A percentile compares a stretch with the other conserved stretches of the same genome.
These are phyloP conservation scores for Amanita subjunquillea DNA, from an alignment of 768 basidiomycete species.

Conservation along the genomic window DNA sequence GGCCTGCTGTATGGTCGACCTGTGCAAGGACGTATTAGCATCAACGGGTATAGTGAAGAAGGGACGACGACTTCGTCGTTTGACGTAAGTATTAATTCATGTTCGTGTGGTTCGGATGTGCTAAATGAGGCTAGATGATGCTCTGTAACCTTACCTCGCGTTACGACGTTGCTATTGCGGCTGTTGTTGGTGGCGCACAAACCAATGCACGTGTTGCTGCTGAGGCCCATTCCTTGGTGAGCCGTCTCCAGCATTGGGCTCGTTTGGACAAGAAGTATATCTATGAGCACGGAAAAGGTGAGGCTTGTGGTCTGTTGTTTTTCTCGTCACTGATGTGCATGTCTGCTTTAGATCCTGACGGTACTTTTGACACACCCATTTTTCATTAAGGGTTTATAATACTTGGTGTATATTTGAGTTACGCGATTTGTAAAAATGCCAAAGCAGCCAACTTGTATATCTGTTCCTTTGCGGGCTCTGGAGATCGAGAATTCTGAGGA, in stretches of 20 bases:
- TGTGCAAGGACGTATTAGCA: constrained; percentile 35
- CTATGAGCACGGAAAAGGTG: background rate
- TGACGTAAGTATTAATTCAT: constrained; percentile 32
- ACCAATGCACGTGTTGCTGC: constrained; percentile 45
- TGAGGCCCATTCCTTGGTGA: constrained; percentile 35
- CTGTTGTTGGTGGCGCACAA: constrained; percentile 43
- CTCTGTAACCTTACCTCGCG: constrained; percentile 58
- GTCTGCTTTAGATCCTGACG: background rate
- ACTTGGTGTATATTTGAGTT: background rate
- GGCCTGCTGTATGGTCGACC: constrained; percentile 54
- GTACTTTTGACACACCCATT: background rate
- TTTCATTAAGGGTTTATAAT: background rate
- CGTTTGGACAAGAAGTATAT: background rate
- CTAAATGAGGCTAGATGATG: constrained; percentile 48
- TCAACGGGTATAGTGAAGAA: constrained; percentile 56
- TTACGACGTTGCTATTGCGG: constrained; percentile 53
- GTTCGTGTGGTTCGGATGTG: background rate
- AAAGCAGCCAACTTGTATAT: too few relatives aligned
- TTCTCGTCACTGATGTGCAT: too few relatives aligned
- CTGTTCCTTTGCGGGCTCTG: too few relatives aligned
- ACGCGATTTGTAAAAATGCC: too few relatives aligned
- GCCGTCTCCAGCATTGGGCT: background rate
- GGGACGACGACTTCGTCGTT: constrained; percentile 81
- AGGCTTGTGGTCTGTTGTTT: background rate
- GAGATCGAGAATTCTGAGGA: too few relatives aligned